These are phyloP conservation scores for Solanum hybrid DNA, from an alignment of 305 asterid species.

Conservation along the genomic window DNA sequence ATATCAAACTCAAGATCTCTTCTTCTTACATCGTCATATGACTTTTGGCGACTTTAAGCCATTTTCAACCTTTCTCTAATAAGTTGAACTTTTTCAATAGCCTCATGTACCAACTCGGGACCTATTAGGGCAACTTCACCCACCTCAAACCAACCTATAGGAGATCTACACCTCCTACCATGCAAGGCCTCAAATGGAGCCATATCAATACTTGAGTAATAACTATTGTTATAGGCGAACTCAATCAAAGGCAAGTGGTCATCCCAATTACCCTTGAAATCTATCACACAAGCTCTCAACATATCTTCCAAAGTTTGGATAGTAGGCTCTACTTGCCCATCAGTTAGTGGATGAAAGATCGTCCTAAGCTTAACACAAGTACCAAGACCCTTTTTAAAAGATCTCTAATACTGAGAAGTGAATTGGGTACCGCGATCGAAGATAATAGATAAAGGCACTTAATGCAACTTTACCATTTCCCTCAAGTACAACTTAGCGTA, in stretches of 20 bases:
- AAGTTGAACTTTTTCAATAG: background rate
- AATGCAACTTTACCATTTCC: background rate
- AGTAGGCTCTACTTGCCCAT: background rate
- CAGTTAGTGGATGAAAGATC: background rate
- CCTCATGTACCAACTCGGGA: background rate
- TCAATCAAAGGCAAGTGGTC: background rate
- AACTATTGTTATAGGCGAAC: background rate
- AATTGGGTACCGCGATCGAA: background rate
- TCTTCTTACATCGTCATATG: background rate
- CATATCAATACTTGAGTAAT: background rate
- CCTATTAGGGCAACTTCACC: background rate
- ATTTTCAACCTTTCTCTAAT: background rate
- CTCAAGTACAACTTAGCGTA: background rate
- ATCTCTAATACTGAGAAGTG: background rate
- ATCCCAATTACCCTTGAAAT: background rate
- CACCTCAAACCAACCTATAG: background rate
- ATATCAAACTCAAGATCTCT: background rate
- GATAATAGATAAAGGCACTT: background rate
- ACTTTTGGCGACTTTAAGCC: background rate
- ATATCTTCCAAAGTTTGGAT: background rate
- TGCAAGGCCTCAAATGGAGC: background rate
- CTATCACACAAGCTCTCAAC: background rate
- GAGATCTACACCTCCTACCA: background rate
- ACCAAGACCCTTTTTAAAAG: background rate
- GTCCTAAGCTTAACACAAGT: background rate